Base-by-base conservation (phyloP, 202 grass and related monocot species). In the Elaeis oleifera region DNA sequence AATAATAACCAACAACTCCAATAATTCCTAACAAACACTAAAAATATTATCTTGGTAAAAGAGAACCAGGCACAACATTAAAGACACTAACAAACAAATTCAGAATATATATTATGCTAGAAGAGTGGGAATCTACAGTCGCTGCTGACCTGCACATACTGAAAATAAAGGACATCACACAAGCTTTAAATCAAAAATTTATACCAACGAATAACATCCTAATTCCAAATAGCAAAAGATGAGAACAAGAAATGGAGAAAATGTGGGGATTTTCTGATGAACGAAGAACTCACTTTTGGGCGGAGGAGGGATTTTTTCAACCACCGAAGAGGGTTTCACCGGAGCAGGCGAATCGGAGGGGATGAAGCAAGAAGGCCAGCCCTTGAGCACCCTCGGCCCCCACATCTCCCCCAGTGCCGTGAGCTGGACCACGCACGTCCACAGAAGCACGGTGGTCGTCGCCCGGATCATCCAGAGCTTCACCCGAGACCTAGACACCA, bases 341-440 rank as follows among this genome's bases (percentile, higher is more conserved):
- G 21, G 71, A 58, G 53, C 26, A 70, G 20, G 60, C 9, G 58
- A 74, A 50, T 68, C 54, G 36, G 67, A 81, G 16, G 82, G 55
- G n/a, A 68, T 84, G 65, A 92, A 66, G 79, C 82, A 92, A 26
- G 92, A 86, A 0, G 88, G 88, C 82, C 79, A 86, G 5, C 85
- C 83, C 80, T 82, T 94, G 65, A 99, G 85, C 32, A 99, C 65
- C 51, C 82, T 58, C 0, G 94, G 85, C 1, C 85, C 88, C 82
- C 80, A 99, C 31, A 70, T 79, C 63, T 87, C 88, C 20, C 85
- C 72, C 28, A 94, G 53, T 36, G 85, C 75, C 67, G 78, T 86
- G 59, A 99, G 82, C 80, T 89, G 94, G 53, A 87, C 59, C 58
- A 81, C 81, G 85, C 82, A 86, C 16, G 84, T 89, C 88, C 94